Base-by-base conservation (phyloP, 2,329 filamentous ascomycete genomes). In the Emergomyces pasteurianus region DNA sequence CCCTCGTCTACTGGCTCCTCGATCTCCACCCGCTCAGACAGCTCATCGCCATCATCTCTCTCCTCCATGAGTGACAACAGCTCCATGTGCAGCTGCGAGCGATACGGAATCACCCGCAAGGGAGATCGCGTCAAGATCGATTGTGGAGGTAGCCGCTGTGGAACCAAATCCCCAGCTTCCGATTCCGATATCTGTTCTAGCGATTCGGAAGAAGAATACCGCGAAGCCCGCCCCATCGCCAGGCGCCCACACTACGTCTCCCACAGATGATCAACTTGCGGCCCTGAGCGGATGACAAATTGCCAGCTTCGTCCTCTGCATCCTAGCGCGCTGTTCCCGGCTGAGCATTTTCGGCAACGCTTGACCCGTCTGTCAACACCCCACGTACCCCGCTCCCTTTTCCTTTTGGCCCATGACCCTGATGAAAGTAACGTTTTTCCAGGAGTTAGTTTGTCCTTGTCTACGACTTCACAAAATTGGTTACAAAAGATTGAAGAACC, bases 71-170 rank as follows among this genome's bases (percentile, higher is more conserved):
- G 83, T 66, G 81, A 85, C 68, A 79, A 78, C 62, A 73, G 74
- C 58, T 75, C 75, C 71, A 83, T 82, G 74, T 97, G 94, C 85
- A 91, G 87, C 66, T 97, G 92, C 79, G 90, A 96, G 77, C 89
- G 92, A 79, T 96, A 94, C 80, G 92, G 92, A 69, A 95, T 97
- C 80, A 96, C 92, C 66, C 89, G 91, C 78, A 86, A 87, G 75
- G 91, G 92, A 72, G 88, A 95, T 76, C 87, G 92, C 71, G 88
- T 97, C 83, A 94, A 92, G 83, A 86, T 96, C 75, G 92, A 96
- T 83, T 97, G 92, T 72, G 91, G 91, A 68, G 92, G 92, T 68
- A 81, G 86, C 64, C 87, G 90, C 73, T 96, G 92, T 78, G 89
- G 90, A 71, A 94, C 89, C 6, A 57, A 21, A 18, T 55, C 40